Evolutionary conservation across 805 yeast genomes (phyloP).

Genomic region (Schizosaccharomyces osmophilus): DNA sequence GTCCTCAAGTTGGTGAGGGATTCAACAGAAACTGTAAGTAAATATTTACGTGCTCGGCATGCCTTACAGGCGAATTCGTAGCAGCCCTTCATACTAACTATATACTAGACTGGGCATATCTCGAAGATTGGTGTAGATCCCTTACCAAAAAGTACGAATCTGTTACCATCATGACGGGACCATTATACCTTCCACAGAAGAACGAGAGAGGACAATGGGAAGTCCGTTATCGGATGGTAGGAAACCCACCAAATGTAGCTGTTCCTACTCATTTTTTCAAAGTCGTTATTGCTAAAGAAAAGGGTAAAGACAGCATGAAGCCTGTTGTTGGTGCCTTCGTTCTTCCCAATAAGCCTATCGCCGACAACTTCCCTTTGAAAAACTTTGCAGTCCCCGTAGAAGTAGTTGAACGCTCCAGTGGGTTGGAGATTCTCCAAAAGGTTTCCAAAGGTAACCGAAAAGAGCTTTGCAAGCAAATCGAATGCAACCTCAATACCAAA

Average conservation of each 20-base stretch:
- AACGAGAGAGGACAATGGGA: conserved; percentile 65
- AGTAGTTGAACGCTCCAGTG: conserved; percentile 49
- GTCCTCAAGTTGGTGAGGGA: conserved; percentile 95
- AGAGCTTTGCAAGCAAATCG: conserved; percentile 62
- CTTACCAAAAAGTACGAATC: conserved; percentile 45
- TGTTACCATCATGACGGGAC: conserved; percentile 82
- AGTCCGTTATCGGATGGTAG: conserved; percentile 77
- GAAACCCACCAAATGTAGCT: conserved; percentile 86
- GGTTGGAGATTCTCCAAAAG: conserved; percentile 52
- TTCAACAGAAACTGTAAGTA: conserved; percentile 56
- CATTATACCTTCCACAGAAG: conserved; percentile 60
- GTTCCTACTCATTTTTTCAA: conserved; percentile 96
- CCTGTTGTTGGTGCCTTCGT: conserved; percentile 81
- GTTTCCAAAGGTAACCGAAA: conserved; percentile 33
- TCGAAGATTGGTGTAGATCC: conserved; percentile 68
- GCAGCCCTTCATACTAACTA: background rate
- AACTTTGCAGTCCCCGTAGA: conserved; percentile 71
- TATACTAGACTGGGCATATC: conserved; percentile 59
- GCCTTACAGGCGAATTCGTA: background rate
- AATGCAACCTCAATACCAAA: conserved; percentile 13
- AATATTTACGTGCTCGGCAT: background rate
- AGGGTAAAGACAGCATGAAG: conserved; percentile 13
- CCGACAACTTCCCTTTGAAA: conserved; percentile 44
- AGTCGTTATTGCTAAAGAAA: conserved; percentile 57
- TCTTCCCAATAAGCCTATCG: conserved; percentile 62